Evolutionary conservation across 495 filamentous ascomycete species (phyloP), one percentile per base, ranked within the genome.

Genomic region (Geoglossum glabrum): DNA sequence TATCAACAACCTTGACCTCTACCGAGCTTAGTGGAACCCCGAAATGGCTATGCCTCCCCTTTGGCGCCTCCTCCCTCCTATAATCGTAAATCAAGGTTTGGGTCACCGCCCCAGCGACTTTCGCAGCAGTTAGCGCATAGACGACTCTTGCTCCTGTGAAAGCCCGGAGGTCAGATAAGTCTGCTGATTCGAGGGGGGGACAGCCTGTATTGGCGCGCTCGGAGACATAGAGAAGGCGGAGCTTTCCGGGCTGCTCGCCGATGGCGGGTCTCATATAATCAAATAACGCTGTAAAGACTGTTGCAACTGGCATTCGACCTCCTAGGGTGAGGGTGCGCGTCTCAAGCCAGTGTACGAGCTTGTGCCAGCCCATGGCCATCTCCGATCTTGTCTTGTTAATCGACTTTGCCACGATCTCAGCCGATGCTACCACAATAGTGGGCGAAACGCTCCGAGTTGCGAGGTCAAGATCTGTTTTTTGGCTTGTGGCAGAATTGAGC

Each of bases 61-160:
- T 65, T 57, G 30, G 15, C 26, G 58, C 59, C 19, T 68, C 62
- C 54, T 76, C 70, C 19, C 81, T 74, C 43, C 90, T 72, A 65
- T 99, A 97, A 65, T 99, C 92, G 63, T 86, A 90, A 33, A 88
- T 74, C 59, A 84, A 79, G 11, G 87, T 92, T 70, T 97, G 90
- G 1, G 79, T 68, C 19, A 90, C 79, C 0, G 92, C 85, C 25
- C 92, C 92, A 4, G 89, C 90, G 25, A 96, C 83, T 30, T 78
- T 76, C 8, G 90, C 72, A 3, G 86, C 82, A 49, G 88, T 86
- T 30, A 97, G 74, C 0, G 87, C 88, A 69, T 95, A 95, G 23
- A 93, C 75, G 51, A 95, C 74, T 34, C 88, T 80, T 10, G 88
- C 82, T 11, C 84, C 79, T 8, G 84, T 90, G 69, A 85, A 86